Conservation (phyloP, 129 eudicot species). For the Dittrichia graveolens region DNA sequence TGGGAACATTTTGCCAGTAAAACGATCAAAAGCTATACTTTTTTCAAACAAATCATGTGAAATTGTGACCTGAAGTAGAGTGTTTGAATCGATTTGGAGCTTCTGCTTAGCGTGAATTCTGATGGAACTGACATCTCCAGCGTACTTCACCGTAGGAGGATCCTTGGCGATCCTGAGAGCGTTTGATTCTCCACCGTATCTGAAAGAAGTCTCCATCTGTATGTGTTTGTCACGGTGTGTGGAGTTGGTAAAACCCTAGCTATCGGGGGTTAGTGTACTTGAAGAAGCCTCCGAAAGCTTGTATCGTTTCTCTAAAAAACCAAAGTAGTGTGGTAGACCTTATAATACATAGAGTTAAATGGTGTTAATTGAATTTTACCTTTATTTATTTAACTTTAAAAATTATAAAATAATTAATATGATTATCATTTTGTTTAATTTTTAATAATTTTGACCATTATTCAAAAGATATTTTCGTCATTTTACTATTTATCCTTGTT, state of each 20-base stretch:
- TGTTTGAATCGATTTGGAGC: slow-evolving; percentile 46
- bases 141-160: slow-evolving; percentile 27
- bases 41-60: neutral
- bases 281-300: neutral
- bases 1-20: neutral
- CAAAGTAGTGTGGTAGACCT: no score
- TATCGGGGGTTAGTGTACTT: slow-evolving; percentile 20
- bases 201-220: slow-evolving; percentile 77
- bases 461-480: no score
- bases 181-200: slow-evolving; percentile 75
- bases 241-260: slow-evolving; percentile 17
- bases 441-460: no score
- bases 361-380: no score
- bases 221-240: neutral
- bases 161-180: slow-evolving; percentile 38
- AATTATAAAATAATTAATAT: no score
- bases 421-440: no score
- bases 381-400: no score
- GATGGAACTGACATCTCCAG: slow-evolving; percentile 25
- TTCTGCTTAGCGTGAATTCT: slow-evolving; percentile 78
- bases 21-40: neutral
- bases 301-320: no score
- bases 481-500: no score
- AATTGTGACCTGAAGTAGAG: slow-evolving; percentile 40
- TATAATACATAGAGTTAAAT: no score